Evolutionary conservation across 352 stramenopile species (phyloP).

Genomic region (Globisporangium paddicum): DNA sequence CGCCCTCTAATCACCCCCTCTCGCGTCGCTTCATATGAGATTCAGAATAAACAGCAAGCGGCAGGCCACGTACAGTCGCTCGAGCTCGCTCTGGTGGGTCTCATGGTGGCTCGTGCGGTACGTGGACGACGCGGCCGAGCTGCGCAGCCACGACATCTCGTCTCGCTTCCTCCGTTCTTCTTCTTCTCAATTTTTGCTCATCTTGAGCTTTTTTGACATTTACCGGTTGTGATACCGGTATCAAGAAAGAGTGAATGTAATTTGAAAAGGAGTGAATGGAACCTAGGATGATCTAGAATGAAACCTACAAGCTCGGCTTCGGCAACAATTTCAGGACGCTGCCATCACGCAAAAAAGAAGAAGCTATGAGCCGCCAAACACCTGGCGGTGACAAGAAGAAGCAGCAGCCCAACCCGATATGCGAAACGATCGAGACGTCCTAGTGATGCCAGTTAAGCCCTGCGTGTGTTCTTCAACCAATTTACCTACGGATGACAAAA

Average conservation of each 20-base stretch:
- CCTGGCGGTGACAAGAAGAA: no score
- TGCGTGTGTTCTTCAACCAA: background rate
- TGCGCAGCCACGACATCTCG: constrained; percentile 64
- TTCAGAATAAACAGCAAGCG: background rate
- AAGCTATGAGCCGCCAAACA: no score
- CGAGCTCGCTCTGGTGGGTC: constrained; percentile 76
- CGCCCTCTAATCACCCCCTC: background rate
- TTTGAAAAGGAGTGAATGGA: no score
- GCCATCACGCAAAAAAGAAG: constrained; percentile 28
- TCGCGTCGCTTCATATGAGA: background rate
- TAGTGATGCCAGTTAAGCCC: constrained; percentile 7
- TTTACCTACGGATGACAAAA: background rate
- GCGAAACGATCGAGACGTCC: constrained; percentile 14
- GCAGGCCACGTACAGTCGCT: constrained; percentile 53
- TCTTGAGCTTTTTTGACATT: no score
- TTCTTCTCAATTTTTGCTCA: background rate
- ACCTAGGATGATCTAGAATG: no score
- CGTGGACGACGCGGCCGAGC: constrained; percentile 33
- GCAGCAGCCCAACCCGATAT: constrained; percentile 11
- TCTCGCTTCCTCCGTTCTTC: background rate
- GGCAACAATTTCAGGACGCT: no score
- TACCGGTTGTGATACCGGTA: no score
- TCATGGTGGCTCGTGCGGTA: constrained; percentile 43
- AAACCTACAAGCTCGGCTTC: no score
- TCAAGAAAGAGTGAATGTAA: no score